phyloP scores from a whole-genome alignment of 768 basidiomycete genomes.

The Pisolithus orientalis region DNA sequence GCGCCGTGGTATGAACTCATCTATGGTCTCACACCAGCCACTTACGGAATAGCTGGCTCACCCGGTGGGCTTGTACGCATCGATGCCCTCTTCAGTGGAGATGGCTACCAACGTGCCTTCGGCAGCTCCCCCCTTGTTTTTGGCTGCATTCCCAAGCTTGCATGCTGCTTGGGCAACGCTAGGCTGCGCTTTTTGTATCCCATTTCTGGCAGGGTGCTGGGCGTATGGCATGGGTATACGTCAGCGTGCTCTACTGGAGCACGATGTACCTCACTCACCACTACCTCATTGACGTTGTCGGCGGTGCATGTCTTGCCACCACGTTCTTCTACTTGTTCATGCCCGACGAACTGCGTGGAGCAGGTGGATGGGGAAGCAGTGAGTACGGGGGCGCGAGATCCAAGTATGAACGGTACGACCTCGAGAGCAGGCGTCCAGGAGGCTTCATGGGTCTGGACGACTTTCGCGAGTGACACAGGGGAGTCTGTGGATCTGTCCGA shows the following conservation, averaged over 20 bases:
- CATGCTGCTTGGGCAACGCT: slow-evolving; percentile 90
- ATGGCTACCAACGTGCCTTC: slow-evolving; percentile 75
- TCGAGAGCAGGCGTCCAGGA: slow-evolving; percentile 44
- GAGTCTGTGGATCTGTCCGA: slow-evolving; percentile 57
- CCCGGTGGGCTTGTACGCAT: slow-evolving; percentile 91
- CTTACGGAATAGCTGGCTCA: slow-evolving; percentile 88
- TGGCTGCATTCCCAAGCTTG: slow-evolving; percentile 92
- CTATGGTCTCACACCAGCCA: slow-evolving; percentile 91
- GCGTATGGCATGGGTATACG: slow-evolving; percentile 75
- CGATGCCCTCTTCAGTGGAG: slow-evolving; percentile 74
- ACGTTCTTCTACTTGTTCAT: slow-evolving; percentile 85
- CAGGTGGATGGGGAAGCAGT: slow-evolving; percentile 34
- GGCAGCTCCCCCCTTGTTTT: slow-evolving; percentile 89
- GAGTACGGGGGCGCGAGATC: slow-evolving; percentile 18
- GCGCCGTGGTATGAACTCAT: slow-evolving; percentile 98
- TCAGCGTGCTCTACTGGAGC: slow-evolving; percentile 87
- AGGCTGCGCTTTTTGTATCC: slow-evolving; percentile 85
- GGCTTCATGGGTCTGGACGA: slow-evolving; percentile 24
- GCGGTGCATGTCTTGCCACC: slow-evolving; percentile 86
- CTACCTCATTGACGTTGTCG: slow-evolving; percentile 97
- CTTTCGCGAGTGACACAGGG: slow-evolving; percentile 30
- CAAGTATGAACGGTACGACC: slow-evolving; percentile 75
- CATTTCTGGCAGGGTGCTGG: slow-evolving; percentile 86
- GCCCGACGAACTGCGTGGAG: slow-evolving; percentile 68
- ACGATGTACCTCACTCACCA: slow-evolving; percentile 99